A percentile compares a stretch with the other conserved stretches of the same genome.
Conservation (phyloP, 2,329 filamentous ascomycete species). For the Colletotrichum costaricense region DNA sequence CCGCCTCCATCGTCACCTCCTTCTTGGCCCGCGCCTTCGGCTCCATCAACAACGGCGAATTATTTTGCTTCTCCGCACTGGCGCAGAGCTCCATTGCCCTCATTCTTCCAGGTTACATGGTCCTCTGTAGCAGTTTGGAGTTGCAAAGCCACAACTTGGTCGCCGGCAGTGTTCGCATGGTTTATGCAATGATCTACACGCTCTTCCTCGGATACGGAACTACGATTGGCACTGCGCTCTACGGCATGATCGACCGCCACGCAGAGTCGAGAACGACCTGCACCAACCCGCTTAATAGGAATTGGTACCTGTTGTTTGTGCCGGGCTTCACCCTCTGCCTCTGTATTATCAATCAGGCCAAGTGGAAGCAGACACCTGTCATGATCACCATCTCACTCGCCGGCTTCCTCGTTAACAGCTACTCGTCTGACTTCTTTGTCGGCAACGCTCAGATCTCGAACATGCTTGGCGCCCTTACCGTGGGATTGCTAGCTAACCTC, state of each 20-base stretch:
- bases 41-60: slow-evolving; percentile 66
- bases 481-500: slow-evolving; percentile 82
- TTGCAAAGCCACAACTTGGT: slow-evolving; percentile 74
- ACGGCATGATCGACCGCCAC: slow-evolving; percentile 64
- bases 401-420: slow-evolving; percentile 82
- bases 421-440: slow-evolving; percentile 73
- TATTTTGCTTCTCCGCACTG: slow-evolving; percentile 79
- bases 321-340: slow-evolving; percentile 75
- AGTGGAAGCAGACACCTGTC: slow-evolving; percentile 80
- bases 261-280: slow-evolving; percentile 55
- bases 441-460: slow-evolving; percentile 81
- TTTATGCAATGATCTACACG: slow-evolving; percentile 77
- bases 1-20: slow-evolving; percentile 72
- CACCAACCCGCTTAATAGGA: slow-evolving; percentile 56
- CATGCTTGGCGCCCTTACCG: slow-evolving; percentile 79
- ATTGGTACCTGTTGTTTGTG: slow-evolving; percentile 68
- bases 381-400: slow-evolving; percentile 80
- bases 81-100: slow-evolving; percentile 80
- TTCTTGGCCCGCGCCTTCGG: slow-evolving; percentile 77
- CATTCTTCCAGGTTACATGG: slow-evolving; percentile 74
- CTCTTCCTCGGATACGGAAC: slow-evolving; percentile 76
- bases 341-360: slow-evolving; percentile 84
- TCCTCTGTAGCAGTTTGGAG: slow-evolving; percentile 67
- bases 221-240: slow-evolving; percentile 70
- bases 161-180: slow-evolving; percentile 75